A percentile compares a stretch with the other conserved stretches of the same genome.
Evolutionary conservation across 176 grass and related monocot species (phyloP).

Genomic region (Zea mays): Zm-B73-REFERENCE-NAM-5.0 NC_050105.1:55395501-55396000

Average conservation of each 20-base stretch:
- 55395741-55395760: neutral
- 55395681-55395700: neutral
- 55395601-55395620: neutral
- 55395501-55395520: neutral
- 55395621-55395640: neutral
- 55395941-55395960: conserved; percentile 52
- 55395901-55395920: conserved; percentile 1
- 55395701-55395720: neutral
- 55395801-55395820: conserved; percentile 1
- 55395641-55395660: no score
- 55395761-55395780: neutral
- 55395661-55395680: neutral
- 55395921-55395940: conserved; percentile 40
- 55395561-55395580: neutral
- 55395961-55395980: conserved; percentile 31
- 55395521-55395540: neutral
- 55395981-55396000: conserved; percentile 3
- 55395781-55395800: neutral
- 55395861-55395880: conserved; percentile 46
- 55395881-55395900: conserved; percentile 1
- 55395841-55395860: conserved; percentile 24
- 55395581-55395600: neutral
- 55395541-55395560: neutral
- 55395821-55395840: conserved; percentile 19
- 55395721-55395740: neutral